Evolutionary conservation across 768 basidiomycete genomes (phyloP).

Genomic region (Mycena rosella): DNA sequence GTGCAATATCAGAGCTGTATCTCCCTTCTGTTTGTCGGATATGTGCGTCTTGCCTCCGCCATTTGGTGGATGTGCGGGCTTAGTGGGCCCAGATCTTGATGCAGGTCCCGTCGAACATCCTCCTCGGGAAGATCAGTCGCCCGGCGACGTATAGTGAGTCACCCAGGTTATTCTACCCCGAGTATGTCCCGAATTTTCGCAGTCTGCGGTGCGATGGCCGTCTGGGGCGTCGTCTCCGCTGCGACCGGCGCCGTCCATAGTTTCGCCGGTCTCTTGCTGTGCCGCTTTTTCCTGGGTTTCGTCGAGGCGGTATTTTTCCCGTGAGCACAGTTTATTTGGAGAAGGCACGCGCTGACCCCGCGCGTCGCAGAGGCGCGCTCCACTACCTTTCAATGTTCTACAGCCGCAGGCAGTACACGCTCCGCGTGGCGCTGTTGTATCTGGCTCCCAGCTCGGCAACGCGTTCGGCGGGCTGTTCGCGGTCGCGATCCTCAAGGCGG

Average conservation of each 20-base stretch:
- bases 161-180: too few relatives aligned
- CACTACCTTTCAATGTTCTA: conserved; percentile 30
- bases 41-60: conserved; percentile 9
- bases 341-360: background rate
- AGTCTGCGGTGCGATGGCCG: conserved; percentile 32
- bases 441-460: conserved; percentile 66
- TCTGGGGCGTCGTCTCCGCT: conserved; percentile 33
- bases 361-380: conserved; percentile 23
- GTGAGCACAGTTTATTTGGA: conserved; percentile 53
- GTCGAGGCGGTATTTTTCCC: conserved; percentile 64
- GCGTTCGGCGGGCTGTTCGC: conserved; percentile 65
- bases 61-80: background rate
- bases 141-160: conserved; percentile 30
- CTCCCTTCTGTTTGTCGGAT: conserved; percentile 30
- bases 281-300: conserved; percentile 67
- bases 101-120: conserved; percentile 36
- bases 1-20: conserved; percentile 36
- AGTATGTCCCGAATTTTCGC: background rate
- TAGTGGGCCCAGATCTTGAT: conserved; percentile 19
- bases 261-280: conserved; percentile 57
- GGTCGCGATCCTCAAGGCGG: conserved; percentile 61
- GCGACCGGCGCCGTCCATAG: conserved; percentile 39
- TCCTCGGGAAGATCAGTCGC: conserved; percentile 32
- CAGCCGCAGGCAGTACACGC: conserved; percentile 30
- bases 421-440: conserved; percentile 59